These are phyloP conservation scores for Avicennia marina DNA, from an alignment of 257 asterid species.

Conservation along the genomic window DNA sequence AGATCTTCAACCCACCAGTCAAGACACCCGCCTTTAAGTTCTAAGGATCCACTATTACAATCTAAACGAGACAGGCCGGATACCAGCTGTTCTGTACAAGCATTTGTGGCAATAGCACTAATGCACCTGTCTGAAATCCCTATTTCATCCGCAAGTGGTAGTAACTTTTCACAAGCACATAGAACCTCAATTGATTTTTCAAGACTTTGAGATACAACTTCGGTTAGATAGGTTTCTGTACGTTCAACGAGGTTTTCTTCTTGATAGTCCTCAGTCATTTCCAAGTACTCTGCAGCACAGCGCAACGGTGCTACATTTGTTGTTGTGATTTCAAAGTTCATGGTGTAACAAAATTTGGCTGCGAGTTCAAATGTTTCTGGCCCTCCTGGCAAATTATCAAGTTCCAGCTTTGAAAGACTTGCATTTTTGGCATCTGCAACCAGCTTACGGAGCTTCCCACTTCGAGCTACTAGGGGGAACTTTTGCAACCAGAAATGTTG, in stretches of 20 bases:
- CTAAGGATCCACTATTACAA: conserved; percentile 30
- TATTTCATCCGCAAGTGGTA: conserved; percentile 47
- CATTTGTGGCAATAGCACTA: conserved; percentile 40
- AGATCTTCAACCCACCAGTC: conserved; percentile 79
- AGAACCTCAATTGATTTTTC: conserved; percentile 60
- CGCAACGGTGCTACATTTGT: conserved; percentile 54
- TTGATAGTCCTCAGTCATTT: conserved; percentile 51
- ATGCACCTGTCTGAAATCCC: conserved; percentile 36
- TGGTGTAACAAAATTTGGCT: conserved; percentile 65
- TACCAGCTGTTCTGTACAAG: conserved; percentile 56
- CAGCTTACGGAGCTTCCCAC: conserved; percentile 66
- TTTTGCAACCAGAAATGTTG: conserved; percentile 19
- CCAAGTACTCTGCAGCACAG: conserved; percentile 58
- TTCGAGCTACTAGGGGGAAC: conserved; percentile 69
- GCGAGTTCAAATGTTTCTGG: conserved; percentile 64
- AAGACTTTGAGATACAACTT: conserved; percentile 39
- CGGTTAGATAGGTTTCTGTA: conserved; percentile 49
- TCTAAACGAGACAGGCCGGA: conserved; percentile 50
- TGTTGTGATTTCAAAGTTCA: conserved; percentile 59
- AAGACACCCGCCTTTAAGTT: conserved; percentile 30
- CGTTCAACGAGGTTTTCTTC: conserved; percentile 52
- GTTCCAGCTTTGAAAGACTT: conserved; percentile 38
- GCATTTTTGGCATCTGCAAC: conserved; percentile 43
- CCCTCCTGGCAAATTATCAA: conserved; percentile 60
- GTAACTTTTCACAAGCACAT: conserved; percentile 37